Conservation (phyloP, 371 early-diverging fungal species). For the Mortierella sp. region DNA sequence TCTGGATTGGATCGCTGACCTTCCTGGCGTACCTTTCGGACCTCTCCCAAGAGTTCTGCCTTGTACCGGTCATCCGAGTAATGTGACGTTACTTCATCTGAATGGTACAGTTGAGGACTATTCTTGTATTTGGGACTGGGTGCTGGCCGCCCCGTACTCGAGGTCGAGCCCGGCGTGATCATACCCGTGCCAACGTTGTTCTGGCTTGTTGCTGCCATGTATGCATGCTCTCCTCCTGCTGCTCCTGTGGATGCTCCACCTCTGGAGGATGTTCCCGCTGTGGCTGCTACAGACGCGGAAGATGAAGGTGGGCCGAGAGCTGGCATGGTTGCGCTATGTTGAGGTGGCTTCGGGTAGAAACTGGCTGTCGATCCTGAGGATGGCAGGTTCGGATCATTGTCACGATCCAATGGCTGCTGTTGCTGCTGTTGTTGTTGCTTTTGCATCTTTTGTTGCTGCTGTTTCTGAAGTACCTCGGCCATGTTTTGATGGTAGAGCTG, state of each 20-base stretch:
- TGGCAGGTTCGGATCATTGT: conserved; percentile 1
- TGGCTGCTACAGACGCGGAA: background rate
- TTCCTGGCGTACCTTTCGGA: conserved; percentile 21
- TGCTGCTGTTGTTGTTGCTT: conserved; percentile 17
- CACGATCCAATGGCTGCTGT: conserved; percentile 3
- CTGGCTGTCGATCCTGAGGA: conserved; percentile 40
- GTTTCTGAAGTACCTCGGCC: conserved; percentile 40
- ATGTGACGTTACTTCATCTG: conserved; percentile 1
- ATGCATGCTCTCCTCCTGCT: no score
- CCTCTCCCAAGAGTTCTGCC: conserved; percentile 26
- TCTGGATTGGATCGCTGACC: background rate
- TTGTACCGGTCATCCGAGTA: conserved; percentile 45
- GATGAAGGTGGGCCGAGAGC: conserved; percentile 2
- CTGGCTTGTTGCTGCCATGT: background rate
- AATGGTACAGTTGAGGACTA: conserved; percentile 1
- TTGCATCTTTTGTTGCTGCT: conserved; percentile 23
- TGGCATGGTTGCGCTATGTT: conserved; percentile 10
- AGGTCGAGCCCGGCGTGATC: conserved; percentile 31
- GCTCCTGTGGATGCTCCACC: no score
- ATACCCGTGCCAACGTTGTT: conserved; percentile 20
- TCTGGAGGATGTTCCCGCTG: conserved; percentile 5
- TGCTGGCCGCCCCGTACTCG: background rate
- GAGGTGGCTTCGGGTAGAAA: conserved; percentile 23
- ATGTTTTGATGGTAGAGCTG: conserved; percentile 49
- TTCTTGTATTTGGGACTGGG: conserved; percentile 20